Percentiles rank a stretch among this genome's conserved stretches.
phyloP scores from a whole-genome alignment of 805 yeast species.

The Kluyveromyces aestuarii region DNA sequence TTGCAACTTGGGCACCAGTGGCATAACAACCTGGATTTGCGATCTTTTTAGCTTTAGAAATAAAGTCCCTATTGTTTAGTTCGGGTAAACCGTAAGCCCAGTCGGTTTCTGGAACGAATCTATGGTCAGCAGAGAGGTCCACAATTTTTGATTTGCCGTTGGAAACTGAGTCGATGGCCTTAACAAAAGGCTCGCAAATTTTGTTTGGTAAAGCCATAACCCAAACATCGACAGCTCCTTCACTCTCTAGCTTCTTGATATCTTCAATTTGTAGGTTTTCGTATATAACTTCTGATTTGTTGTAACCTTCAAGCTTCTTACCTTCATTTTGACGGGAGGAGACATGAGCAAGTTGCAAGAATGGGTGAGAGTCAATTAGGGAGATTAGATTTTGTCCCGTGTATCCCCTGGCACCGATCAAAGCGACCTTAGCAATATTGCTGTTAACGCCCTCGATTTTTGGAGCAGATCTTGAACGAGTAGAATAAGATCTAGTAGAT shows the following conservation, averaged over 20 bases:
- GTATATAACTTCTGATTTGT: conserved; percentile 69
- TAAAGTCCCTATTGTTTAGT: conserved; percentile 55
- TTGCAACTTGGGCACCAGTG: conserved; percentile 93
- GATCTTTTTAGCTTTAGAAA: conserved; percentile 68
- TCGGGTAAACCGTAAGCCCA: conserved; percentile 98
- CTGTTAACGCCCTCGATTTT: conserved; percentile 52
- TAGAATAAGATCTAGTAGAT: conserved; percentile 45
- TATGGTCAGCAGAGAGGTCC: conserved; percentile 91
- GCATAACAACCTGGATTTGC: conserved; percentile 99
- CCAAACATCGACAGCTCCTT: conserved; percentile 86
- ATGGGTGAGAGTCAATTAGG: conserved; percentile 80
- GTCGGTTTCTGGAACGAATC: conserved; percentile 80
- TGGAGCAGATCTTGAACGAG: conserved; percentile 43
- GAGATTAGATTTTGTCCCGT: conserved; percentile 91
- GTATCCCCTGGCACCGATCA: conserved; percentile 97
- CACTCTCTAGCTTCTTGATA: conserved; percentile 64
- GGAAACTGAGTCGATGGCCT: conserved; percentile 62
- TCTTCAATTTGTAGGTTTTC: conserved; percentile 85
- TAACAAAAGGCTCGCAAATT: conserved; percentile 83
- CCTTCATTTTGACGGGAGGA: conserved; percentile 94
- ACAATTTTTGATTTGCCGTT: conserved; percentile 69
- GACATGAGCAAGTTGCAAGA: conserved; percentile 81
- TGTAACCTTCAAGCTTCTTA: conserved; percentile 77
- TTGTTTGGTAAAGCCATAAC: conserved; percentile 99
- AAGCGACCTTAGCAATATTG: conserved; percentile 64